Percentiles rank a stretch among this genome's conserved stretches.
Conservation (phyloP, 106 monocot species). For the Dendrobium huoshanense region DNA sequence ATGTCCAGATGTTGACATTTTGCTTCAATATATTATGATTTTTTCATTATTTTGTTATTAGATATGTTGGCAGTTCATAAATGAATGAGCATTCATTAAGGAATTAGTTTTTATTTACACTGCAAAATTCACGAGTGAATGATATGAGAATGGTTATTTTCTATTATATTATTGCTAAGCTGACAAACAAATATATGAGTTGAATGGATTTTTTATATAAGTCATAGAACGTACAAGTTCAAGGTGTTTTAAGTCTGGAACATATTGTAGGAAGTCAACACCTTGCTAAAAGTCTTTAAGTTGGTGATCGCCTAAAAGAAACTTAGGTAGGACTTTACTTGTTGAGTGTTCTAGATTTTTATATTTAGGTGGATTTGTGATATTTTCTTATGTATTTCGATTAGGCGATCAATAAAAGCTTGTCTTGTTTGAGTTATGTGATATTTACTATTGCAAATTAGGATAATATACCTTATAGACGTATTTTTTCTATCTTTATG, state of each 20-base stretch:
- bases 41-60: slow-evolving; percentile 10
- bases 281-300: slow-evolving; percentile 69
- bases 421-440: slow-evolving; percentile 79
- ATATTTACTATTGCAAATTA: slow-evolving; percentile 81
- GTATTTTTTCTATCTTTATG: too few relatives aligned
- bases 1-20: too few relatives aligned
- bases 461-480: slow-evolving; percentile 77
- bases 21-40: too few relatives aligned
- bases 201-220: slow-evolving; percentile 20
- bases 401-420: slow-evolving; percentile 87
- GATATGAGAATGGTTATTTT: slow-evolving; percentile 28
- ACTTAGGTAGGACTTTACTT: slow-evolving; percentile 49
- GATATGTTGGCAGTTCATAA: slow-evolving; percentile 83
- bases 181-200: neutral
- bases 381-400: neutral
- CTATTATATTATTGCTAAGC: neutral
- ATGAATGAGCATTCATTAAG: slow-evolving; percentile 94
- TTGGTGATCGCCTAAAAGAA: slow-evolving; percentile 91
- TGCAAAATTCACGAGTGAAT: slow-evolving; percentile 72
- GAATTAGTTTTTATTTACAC: slow-evolving; percentile 89
- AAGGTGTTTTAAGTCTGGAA: slow-evolving; percentile 80
- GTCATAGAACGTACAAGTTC: slow-evolving; percentile 80
- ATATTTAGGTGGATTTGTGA: neutral
- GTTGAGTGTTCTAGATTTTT: neutral
- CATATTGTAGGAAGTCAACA: slow-evolving; percentile 95